Evolutionary conservation across 345 rosid species (phyloP), one percentile per base, ranked within the genome.

Genomic region (Punica granatum): DNA sequence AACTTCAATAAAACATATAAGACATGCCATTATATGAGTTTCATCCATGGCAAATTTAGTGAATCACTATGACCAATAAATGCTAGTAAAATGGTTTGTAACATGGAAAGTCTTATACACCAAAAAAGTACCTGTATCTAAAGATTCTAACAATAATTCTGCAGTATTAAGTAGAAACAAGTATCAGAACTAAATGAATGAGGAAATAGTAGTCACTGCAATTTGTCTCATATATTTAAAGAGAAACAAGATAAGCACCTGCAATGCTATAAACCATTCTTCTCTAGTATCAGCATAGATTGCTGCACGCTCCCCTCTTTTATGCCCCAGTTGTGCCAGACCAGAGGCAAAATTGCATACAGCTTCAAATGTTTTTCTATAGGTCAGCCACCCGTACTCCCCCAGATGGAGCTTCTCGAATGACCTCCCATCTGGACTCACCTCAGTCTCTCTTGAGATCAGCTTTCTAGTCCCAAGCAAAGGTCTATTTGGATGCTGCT

Each of bases 331-430:
- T 11, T 74, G 81, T 70, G 84, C 83, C 73, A 92, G 75, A 31
- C 99, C 98, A 76, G 98, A 92, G 73, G 94, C 92, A 67, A 92
- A 92, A 72, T 73, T 73, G 70, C 85, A 84, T 0, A 82, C 98
- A 44, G 73, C 74, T 66, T 88, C 85, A 53, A 92, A 88, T 13
- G 84, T 87, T 43, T 75, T 70, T 25, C 76, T 84, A 70, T 88
- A 95, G 7, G 87, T 90, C 18, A 83, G 67, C 98, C 98, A 95
- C 69, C 90, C 81, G 54, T 95, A 95, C 21, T 92, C 97, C 67
- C 98, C 99, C 73, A 95, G 78, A 82, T 90, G 98, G 73, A 92
- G 86, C 75, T 92, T 95, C 88, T 95, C 98, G 63, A 92, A 92
- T 10, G 87, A 66, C 78, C 81, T 84, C 14, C 98, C 99, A 49